Base-by-base conservation (phyloP, 1,284 basidiomycete genomes). In the Ganoderma resinaceum region DNA sequence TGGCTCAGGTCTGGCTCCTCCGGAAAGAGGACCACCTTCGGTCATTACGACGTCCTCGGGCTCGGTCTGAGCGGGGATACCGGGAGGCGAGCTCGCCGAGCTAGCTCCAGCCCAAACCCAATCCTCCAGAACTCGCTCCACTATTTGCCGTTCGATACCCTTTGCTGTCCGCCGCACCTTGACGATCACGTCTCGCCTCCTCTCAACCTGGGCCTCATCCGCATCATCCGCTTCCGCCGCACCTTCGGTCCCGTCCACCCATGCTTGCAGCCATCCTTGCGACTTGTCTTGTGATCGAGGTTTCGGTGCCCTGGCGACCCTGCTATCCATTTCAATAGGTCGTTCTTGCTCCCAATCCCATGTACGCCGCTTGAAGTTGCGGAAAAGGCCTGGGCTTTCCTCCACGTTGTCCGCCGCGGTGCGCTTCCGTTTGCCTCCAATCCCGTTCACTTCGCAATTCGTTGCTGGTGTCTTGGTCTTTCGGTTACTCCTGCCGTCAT, bases 121-220 rank as follows among this genome's bases (percentile, higher is more conserved):
- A 63, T 84, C 82, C 78, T 94, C 92, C 61, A 89, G 80, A 31
- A 85, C 80, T 67, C 92, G 84, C 75, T 91, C 89, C 69, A 93
- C 86, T 65, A 86, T 82, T 72, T 94, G 91, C 73, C 92, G 82
- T 76, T 94, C 91, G 55, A 92, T 62, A 43, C 89, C 87, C 35
- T 81, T 81, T 43, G 74, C 81, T 26, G 85, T 88, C 78, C 81
- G 85, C 70, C 92, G 84, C 68, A 91, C 83, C 76, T 88, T 91
- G 26, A 89, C 78, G 20, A 88, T 81, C 40, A 86, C 82, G 67
- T 90, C 85, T 43, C 82, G 82, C 65, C 79, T 82, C 62, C 82
- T 80, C 53, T 80, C 82, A 55, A 91, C 85, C 26, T 82, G 81
- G 20, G 82, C 87, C 63, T 80, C 80, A 8, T 79, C 81, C 37